These are phyloP conservation scores for Phaffia rhodozyma DNA, from an alignment of 1,284 basidiomycete species.

Conservation along the genomic window DNA sequence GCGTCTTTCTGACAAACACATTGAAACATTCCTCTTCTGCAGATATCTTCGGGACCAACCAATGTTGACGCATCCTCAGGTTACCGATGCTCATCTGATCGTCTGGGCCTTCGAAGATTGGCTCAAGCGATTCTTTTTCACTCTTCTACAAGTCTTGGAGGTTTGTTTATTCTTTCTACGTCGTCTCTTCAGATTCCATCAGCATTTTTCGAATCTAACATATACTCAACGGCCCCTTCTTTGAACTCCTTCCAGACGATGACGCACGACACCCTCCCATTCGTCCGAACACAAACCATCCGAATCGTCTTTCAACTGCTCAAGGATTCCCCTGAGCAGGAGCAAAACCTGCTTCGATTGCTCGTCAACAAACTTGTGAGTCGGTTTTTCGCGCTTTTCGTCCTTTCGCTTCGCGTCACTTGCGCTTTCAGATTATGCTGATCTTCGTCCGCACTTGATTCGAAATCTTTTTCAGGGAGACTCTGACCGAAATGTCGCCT, in stretches of 20 bases:
- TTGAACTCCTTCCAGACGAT: conserved; percentile 45
- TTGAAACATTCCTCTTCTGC: conserved; percentile 8
- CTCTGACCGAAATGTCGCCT: conserved; percentile 74
- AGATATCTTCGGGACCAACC: conserved; percentile 92
- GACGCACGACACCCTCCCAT: conserved; percentile 75
- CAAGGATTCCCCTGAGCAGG: conserved; percentile 86
- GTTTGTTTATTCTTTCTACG: conserved; percentile 33
- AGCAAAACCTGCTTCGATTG: conserved; percentile 83
- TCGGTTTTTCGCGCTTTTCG: conserved; percentile 13
- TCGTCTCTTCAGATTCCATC: conserved; percentile 3
- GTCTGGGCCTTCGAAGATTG: conserved; percentile 93
- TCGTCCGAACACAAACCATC: conserved; percentile 72
- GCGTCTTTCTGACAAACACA: background rate
- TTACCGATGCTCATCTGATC: conserved; percentile 63
- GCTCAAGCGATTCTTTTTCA: conserved; percentile 95
- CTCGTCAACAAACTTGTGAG: conserved; percentile 86
- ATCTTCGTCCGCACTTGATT: background rate
- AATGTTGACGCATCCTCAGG: conserved; percentile 47
- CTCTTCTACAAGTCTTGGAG: conserved; percentile 80
- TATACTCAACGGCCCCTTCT: conserved; percentile 22
- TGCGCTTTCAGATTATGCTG: background rate
- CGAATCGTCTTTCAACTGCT: conserved; percentile 66
- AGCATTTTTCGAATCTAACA: background rate
- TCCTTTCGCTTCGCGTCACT: background rate
- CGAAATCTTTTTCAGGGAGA: conserved; percentile 55